phyloP scores from a whole-genome alignment of 805 yeast genomes.

The Lachancea thermotolerans region DNA sequence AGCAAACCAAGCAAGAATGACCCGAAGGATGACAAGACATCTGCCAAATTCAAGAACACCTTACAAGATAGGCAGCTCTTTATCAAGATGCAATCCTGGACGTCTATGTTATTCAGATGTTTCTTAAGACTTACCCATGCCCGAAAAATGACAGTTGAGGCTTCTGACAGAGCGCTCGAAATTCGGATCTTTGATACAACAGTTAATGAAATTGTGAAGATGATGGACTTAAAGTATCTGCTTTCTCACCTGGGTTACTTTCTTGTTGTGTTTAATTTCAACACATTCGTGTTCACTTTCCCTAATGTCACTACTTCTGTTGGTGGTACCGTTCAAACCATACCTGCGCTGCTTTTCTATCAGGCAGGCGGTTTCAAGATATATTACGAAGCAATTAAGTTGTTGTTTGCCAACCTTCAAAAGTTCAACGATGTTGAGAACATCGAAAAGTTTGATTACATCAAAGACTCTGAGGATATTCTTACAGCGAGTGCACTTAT shows the following conservation, averaged over 20 bases:
- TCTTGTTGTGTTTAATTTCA: slow-evolving; percentile 34
- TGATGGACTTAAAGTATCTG: slow-evolving; percentile 22
- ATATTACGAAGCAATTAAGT: slow-evolving; percentile 17
- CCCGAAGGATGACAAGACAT: slow-evolving; percentile 37
- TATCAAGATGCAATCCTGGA: slow-evolving; percentile 41
- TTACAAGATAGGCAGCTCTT: slow-evolving; percentile 47
- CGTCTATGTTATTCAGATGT: slow-evolving; percentile 38
- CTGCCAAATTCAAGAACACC: slow-evolving; percentile 58
- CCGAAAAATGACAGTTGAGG: slow-evolving; percentile 28
- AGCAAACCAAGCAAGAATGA: slow-evolving; percentile 36
- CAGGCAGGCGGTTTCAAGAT: slow-evolving; percentile 42
- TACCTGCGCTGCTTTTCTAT: slow-evolving; percentile 42
- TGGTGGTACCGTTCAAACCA: slow-evolving; percentile 30
- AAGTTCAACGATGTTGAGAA: slow-evolving; percentile 22
- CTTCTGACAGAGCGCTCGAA: slow-evolving; percentile 35
- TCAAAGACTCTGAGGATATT: slow-evolving; percentile 34
- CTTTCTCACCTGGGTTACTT: slow-evolving; percentile 27
- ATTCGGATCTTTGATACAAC: slow-evolving; percentile 36
- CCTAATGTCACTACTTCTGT: slow-evolving; percentile 25
- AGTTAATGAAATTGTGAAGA: slow-evolving; percentile 22
- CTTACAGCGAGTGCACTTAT: slow-evolving; percentile 36
- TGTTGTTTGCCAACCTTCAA: slow-evolving; percentile 22
- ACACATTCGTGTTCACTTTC: slow-evolving; percentile 31
- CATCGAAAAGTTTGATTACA: slow-evolving; percentile 33
- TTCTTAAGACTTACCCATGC: slow-evolving; percentile 41